Evolutionary conservation across 192 early-diverging fungal genomes (phyloP), one percentile per base, ranked within the genome.

Genomic region (Spizellomyces punctatus): DNA sequence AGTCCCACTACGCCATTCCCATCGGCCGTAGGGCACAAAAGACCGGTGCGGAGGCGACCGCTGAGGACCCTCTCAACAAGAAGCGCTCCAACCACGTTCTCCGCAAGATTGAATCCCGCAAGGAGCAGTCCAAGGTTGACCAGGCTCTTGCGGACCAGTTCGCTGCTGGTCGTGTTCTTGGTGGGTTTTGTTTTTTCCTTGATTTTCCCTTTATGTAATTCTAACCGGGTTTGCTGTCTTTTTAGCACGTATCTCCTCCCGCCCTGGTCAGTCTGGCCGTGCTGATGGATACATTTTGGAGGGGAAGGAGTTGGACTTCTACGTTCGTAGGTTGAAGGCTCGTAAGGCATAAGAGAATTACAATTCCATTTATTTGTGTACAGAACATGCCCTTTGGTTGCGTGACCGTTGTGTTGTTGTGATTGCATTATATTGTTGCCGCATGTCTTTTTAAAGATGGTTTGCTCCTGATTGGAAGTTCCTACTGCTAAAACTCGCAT

Each of bases 271-370:
- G 88, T 92, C 92, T 77, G 97, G 97, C 71, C 93, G 97, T 79
- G 86, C 88, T 75, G 97, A 99, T 82, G 97, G 97, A 64, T 98
- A 98, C 90, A 92, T 99, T 78, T 88, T 99, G 59, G 97, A 99
- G 83, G 97, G 97, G 74, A 95, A 97, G 90, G 97, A 99, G 88
- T 93, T 99, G 74, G 97, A 98, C 69, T 99, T 99, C 92, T 99
- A 99, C 91, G 78, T 89, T 78, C 85, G 87, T 73, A 93, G 92
- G 88, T 83, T 96, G 82, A 90, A 87, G 82, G 85, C 81, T 91
- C 93, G 75, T 93, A 95, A 81, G 95, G 95, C 75, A 90, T 85
- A 72, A 72, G 52, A 19, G 64, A 19, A 54, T 19, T 54, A n/a
- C 50, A 54, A 54, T 54, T 54, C 12, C 12, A 54, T 54, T 54